Evolutionary conservation across 2,329 filamentous ascomycete genomes (phyloP).

Genomic region (Neobulgaria alba): DNA sequence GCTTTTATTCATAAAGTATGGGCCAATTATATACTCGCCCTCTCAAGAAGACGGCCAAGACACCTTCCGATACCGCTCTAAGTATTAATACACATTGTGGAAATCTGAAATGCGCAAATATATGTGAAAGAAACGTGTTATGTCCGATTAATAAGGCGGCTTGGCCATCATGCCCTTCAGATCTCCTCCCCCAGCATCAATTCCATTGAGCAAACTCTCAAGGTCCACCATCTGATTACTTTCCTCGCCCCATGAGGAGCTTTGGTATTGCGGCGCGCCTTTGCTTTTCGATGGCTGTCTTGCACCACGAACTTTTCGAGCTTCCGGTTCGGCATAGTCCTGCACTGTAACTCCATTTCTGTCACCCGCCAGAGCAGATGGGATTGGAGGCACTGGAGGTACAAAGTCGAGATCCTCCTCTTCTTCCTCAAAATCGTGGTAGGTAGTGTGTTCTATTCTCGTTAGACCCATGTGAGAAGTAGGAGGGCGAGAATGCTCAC

Average conservation of each 20-base stretch:
- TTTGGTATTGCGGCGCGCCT: conserved; percentile 11
- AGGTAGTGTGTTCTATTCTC: conserved; percentile 7
- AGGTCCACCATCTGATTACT: conserved; percentile 17
- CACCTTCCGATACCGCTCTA: conserved; percentile 3
- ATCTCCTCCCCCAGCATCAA: conserved; percentile 19
- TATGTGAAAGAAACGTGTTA: conserved; percentile 10
- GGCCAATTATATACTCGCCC: background rate
- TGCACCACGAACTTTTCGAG: conserved; percentile 16
- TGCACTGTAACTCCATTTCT: conserved; percentile 10
- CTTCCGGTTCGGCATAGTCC: conserved; percentile 17
- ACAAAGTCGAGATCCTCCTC: conserved; percentile 20
- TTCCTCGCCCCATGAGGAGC: conserved; percentile 21
- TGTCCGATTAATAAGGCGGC: conserved; percentile 25
- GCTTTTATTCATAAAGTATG: background rate
- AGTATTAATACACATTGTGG: conserved; percentile 11
- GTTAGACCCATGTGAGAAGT: conserved; percentile 17
- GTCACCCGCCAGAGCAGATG: conserved; percentile 18
- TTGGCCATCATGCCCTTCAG: conserved; percentile 20
- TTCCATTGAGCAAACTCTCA: conserved; percentile 25
- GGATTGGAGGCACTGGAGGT: conserved; percentile 27
- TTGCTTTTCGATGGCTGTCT: conserved; percentile 15
- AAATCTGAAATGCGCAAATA: conserved; percentile 2
- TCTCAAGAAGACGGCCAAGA: background rate
- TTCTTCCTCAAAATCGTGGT: conserved; percentile 16
- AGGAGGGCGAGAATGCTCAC: conserved; percentile 18